Evolutionary conservation across 139 green algal genomes (phyloP).

Genomic region (Limnomonas spitsbergensis): DNA sequence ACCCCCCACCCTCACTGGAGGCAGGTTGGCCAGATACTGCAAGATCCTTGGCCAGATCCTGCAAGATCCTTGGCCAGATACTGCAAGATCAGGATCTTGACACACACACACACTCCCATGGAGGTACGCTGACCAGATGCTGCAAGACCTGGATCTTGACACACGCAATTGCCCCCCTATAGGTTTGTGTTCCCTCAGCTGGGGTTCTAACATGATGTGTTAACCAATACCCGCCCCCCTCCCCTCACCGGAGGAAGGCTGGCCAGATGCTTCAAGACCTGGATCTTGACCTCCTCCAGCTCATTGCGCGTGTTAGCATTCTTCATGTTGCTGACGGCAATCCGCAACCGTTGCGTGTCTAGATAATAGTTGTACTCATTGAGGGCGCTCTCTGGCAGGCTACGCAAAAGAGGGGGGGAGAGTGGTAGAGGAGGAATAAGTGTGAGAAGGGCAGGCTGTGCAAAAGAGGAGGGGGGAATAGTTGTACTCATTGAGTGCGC

Average conservation of each 20-base stretch:
- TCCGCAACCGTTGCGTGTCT: conserved; percentile 82
- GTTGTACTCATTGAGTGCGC: conserved; percentile 59
- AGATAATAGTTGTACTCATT: conserved; percentile 80
- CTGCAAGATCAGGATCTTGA: too few relatives aligned
- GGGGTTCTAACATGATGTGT: too few relatives aligned
- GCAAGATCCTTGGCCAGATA: too few relatives aligned
- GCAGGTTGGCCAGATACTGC: too few relatives aligned
- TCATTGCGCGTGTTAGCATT: conserved; percentile 41
- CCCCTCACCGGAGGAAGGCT: conserved; percentile 56
- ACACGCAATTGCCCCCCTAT: too few relatives aligned
- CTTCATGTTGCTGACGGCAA: conserved; percentile 86
- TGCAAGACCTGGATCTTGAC: conserved; percentile 70
- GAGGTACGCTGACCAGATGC: conserved; percentile 67
- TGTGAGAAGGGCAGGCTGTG: not conserved
- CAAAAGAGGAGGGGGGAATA: conserved; percentile 70
- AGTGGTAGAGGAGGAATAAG: not conserved
- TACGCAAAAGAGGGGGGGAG: too few relatives aligned
- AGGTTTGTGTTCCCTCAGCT: too few relatives aligned
- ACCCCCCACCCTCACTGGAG: too few relatives aligned
- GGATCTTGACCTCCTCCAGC: conserved; percentile 73
- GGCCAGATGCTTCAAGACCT: conserved; percentile 69
- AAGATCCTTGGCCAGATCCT: too few relatives aligned
- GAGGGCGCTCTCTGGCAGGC: conserved; percentile 49
- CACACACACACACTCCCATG: conserved; percentile 43
- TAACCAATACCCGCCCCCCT: too few relatives aligned